These are phyloP conservation scores for Alectoria sarmentosa DNA, from an alignment of 495 filamentous ascomycete genomes.

Conservation along the genomic window DNA sequence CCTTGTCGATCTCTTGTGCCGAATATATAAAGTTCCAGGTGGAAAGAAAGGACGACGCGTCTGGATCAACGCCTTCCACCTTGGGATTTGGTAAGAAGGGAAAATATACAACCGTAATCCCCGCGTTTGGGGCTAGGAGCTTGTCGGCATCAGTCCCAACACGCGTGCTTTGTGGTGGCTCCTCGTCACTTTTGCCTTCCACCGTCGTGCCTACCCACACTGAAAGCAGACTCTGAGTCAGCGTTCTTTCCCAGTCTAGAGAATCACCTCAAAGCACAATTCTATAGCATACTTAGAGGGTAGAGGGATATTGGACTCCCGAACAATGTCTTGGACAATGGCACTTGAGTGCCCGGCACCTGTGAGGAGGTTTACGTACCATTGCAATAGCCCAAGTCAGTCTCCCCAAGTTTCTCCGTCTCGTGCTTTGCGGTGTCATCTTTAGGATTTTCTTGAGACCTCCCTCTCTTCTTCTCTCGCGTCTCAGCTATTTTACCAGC, in stretches of 20 bases:
- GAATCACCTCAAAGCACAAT: background rate
- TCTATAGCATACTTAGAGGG: background rate
- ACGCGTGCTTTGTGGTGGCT: conserved; percentile 61
- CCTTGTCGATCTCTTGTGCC: conserved; percentile 73
- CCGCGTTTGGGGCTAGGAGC: conserved; percentile 69
- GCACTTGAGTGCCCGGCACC: background rate
- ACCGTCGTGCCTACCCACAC: conserved; percentile 86
- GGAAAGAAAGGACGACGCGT: conserved; percentile 72
- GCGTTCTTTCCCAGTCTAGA: background rate
- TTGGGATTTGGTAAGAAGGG: conserved; percentile 78
- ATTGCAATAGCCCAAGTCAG: conserved; percentile 79
- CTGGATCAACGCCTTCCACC: conserved; percentile 72
- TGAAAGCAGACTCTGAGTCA: background rate
- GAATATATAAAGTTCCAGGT: conserved; percentile 98
- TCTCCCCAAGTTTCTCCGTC: conserved; percentile 27
- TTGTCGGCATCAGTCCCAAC: conserved; percentile 50
- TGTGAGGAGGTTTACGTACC: no score
- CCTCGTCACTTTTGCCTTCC: conserved; percentile 52
- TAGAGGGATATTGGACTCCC: background rate
- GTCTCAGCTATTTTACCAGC: conserved; percentile 57
- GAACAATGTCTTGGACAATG: no score
- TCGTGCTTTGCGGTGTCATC: conserved; percentile 26
- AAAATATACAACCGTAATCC: conserved; percentile 85
- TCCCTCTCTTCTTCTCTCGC: conserved; percentile 36
- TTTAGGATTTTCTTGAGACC: conserved; percentile 14